Percentiles rank a stretch among this genome's conserved stretches.
Conservation (phyloP, 441 rosid species). For the Theobroma grandiflorum region DNA sequence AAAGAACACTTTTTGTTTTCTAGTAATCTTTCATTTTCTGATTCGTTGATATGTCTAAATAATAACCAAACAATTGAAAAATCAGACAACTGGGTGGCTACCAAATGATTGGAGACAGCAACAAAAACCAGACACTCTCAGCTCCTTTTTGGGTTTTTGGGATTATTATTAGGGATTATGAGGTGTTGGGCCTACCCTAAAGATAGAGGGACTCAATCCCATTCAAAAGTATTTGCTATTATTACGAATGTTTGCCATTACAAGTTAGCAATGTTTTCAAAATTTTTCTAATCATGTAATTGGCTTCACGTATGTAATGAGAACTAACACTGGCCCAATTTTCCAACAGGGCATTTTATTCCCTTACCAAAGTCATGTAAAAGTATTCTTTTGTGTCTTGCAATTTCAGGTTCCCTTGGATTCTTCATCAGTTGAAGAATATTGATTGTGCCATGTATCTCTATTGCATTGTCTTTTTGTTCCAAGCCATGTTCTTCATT, state of each 20-base stretch:
- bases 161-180: conserved; percentile 28
- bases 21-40: conserved; percentile 23
- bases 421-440: too few relatives aligned
- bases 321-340: too few relatives aligned
- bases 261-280: conserved; percentile 50
- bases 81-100: conserved; percentile 38
- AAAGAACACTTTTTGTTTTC: neutral
- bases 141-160: conserved; percentile 17
- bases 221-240: conserved; percentile 61
- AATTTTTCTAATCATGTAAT: too few relatives aligned
- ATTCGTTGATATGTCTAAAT: conserved; percentile 38
- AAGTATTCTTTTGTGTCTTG: too few relatives aligned
- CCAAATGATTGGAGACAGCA: conserved; percentile 59
- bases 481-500: too few relatives aligned
- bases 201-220: conserved; percentile 2
- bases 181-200: conserved; percentile 42
- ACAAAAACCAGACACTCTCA: conserved; percentile 37
- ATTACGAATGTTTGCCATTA: conserved; percentile 74
- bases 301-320: too few relatives aligned
- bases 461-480: too few relatives aligned
- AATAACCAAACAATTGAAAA: neutral
- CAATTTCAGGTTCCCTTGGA: too few relatives aligned
- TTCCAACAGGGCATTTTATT: too few relatives aligned
- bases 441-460: too few relatives aligned
- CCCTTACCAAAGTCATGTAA: too few relatives aligned